Conservation (phyloP, 2,329 filamentous ascomycete genomes). For the Thyridium curvatum region DNA sequence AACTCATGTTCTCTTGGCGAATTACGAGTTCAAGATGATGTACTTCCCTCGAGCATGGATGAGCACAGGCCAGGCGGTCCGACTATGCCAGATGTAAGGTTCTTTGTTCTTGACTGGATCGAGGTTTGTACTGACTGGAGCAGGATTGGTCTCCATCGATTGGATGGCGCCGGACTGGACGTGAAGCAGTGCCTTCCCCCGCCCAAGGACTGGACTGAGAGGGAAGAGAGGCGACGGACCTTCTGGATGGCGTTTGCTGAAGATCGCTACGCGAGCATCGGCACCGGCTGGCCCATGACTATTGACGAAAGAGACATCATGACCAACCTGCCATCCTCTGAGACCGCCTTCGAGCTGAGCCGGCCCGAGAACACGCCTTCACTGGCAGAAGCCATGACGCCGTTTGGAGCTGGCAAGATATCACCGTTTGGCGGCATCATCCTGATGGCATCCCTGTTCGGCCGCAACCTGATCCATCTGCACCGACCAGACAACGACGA, state of each 20-base stretch:
- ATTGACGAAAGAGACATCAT: constrained; percentile 88
- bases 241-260: constrained; percentile 94
- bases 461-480: constrained; percentile 83
- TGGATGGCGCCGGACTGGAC: constrained; percentile 77
- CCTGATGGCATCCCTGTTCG: constrained; percentile 83
- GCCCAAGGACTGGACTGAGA: constrained; percentile 88
- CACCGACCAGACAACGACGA: constrained; percentile 81
- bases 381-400: constrained; percentile 62
- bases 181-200: constrained; percentile 88
- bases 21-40: constrained; percentile 96
- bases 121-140: constrained; percentile 46
- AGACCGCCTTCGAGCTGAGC: constrained; percentile 79
- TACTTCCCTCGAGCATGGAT: constrained; percentile 95
- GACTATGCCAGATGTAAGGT: constrained; percentile 76
- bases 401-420: constrained; percentile 66
- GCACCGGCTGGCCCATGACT: constrained; percentile 94
- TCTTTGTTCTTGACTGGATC: constrained; percentile 18
- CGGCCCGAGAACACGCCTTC: constrained; percentile 66
- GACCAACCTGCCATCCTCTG: constrained; percentile 76
- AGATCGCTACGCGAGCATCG: constrained; percentile 90
- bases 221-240: constrained; percentile 82
- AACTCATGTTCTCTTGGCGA: constrained; percentile 70
- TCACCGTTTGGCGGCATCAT: constrained; percentile 76
- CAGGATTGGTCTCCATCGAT: constrained; percentile 87
- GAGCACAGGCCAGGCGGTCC: constrained; percentile 75